Percentiles rank a stretch among this genome's conserved stretches.
phyloP scores from a whole-genome alignment of 2,329 filamentous ascomycete genomes.

The Sporothrix schenckii region DNA sequence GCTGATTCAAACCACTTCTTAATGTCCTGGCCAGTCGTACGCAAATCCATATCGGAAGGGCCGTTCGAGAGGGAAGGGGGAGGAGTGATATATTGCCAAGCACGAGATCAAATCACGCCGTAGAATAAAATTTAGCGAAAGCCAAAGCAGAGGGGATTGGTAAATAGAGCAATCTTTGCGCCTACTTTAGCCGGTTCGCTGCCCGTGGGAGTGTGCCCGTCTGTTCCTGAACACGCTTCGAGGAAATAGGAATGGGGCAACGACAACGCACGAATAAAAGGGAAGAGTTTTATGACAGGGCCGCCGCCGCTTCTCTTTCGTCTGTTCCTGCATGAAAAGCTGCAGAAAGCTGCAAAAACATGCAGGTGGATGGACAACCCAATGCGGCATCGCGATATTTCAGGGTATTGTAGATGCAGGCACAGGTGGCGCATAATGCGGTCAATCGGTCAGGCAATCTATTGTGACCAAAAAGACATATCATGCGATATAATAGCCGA shows the following conservation, averaged over 20 bases:
- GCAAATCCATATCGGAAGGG: not conserved
- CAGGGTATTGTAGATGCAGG: not conserved
- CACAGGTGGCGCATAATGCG: not conserved
- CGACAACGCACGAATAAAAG: not conserved
- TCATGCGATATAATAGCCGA: not conserved
- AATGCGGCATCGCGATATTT: not conserved
- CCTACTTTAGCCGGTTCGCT: not conserved
- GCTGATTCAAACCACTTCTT: conserved; percentile 1
- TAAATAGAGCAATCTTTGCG: not conserved
- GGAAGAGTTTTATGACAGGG: not conserved
- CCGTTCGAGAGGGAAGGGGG: not conserved
- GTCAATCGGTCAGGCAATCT: not conserved
- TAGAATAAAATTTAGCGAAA: conserved; percentile 13
- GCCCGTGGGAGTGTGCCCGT: not conserved
- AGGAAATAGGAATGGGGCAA: not conserved
- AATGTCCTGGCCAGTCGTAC: not conserved
- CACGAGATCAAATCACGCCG: not conserved
- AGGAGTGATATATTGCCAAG: not conserved
- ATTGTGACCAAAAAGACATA: not conserved
- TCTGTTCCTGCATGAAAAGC: conserved; percentile 7
- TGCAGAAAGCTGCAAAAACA: too few species aligned
- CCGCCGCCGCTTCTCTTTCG: not conserved
- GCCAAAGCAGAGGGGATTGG: not conserved
- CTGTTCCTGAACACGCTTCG: too few species aligned
- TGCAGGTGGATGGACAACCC: not conserved